Percentiles rank a stretch among this genome's conserved stretches.
phyloP scores from a whole-genome alignment of 2,329 filamentous ascomycete species.

The Trichoderma koningii region DNA sequence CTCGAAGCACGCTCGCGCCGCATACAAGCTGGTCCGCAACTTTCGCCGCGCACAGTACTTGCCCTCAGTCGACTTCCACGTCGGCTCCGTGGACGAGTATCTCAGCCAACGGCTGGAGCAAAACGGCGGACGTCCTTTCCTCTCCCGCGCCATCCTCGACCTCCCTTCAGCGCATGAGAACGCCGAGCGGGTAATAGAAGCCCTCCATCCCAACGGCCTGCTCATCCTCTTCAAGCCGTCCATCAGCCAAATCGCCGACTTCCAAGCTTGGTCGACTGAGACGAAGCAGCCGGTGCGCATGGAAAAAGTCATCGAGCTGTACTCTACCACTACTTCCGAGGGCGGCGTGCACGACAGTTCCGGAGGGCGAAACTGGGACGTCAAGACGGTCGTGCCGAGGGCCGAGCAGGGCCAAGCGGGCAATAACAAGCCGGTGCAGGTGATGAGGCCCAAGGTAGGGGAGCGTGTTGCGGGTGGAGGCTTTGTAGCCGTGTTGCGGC shows the following conservation, averaged over 20 bases:
- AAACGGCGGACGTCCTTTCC: slow-evolving; percentile 57
- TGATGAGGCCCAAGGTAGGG: slow-evolving; percentile 48
- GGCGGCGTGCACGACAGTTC: slow-evolving; percentile 50
- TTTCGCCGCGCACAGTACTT: slow-evolving; percentile 73
- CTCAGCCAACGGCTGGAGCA: slow-evolving; percentile 53
- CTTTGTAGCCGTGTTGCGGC: slow-evolving; percentile 45
- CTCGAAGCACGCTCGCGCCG: slow-evolving; percentile 62
- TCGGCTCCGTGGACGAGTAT: slow-evolving; percentile 66
- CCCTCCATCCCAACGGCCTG: slow-evolving; percentile 64
- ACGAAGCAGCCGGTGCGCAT: slow-evolving; percentile 56
- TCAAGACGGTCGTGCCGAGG: slow-evolving; percentile 50
- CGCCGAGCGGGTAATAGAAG: slow-evolving; percentile 51
- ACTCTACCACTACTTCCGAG: slow-evolving; percentile 43
- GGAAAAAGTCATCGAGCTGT: slow-evolving; percentile 63
- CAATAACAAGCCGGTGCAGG: slow-evolving; percentile 38
- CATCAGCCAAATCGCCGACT: slow-evolving; percentile 74
- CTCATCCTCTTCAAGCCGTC: slow-evolving; percentile 74
- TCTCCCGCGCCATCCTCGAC: slow-evolving; percentile 73
- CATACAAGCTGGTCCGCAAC: slow-evolving; percentile 63
- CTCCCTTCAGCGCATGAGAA: slow-evolving; percentile 63
- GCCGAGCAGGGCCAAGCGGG: slow-evolving; percentile 29
- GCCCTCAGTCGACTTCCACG: slow-evolving; percentile 71
- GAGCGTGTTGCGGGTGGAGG: slow-evolving; percentile 45
- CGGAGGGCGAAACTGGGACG: slow-evolving; percentile 64
- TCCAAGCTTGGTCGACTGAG: slow-evolving; percentile 51